phyloP scores from a whole-genome alignment of 129 eudicot species.

The Cynara cardunculus region DNA sequence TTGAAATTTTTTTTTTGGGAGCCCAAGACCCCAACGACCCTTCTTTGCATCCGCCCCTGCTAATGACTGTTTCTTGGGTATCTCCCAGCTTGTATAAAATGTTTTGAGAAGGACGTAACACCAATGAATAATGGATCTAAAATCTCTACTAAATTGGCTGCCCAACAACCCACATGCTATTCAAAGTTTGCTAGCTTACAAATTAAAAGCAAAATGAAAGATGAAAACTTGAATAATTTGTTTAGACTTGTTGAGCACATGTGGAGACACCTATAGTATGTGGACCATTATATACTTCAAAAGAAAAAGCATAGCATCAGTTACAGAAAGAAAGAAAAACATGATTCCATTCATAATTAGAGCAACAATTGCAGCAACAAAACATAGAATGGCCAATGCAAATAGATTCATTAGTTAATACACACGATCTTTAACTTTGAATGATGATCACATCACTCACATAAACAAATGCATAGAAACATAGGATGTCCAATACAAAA shows the following conservation, averaged over 20 bases:
- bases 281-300: not conserved
- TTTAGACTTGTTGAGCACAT: slow-evolving; percentile 2
- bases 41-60: no score
- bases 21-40: no score
- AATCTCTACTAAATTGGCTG: no score
- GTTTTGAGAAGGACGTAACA: no score
- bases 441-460: slow-evolving; percentile 23
- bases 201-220: not conserved
- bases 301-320: not conserved
- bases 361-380: not conserved
- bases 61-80: no score
- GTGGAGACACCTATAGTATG: not conserved
- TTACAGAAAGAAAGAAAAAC: not conserved
- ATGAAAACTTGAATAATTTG: slow-evolving; percentile 1
- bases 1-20: no score
- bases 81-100: no score
- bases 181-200: slow-evolving; percentile 8
- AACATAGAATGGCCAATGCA: not conserved
- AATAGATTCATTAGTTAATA: not conserved
- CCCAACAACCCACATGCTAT: not conserved
- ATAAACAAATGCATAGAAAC: slow-evolving; percentile 27
- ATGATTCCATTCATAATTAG: not conserved
- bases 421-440: not conserved
- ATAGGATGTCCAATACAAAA: slow-evolving; percentile 15
- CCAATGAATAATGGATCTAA: no score